Evolutionary conservation across 495 filamentous ascomycete species (phyloP), one percentile per base, ranked within the genome.

Genomic region (Aspergillus asperescens): DNA sequence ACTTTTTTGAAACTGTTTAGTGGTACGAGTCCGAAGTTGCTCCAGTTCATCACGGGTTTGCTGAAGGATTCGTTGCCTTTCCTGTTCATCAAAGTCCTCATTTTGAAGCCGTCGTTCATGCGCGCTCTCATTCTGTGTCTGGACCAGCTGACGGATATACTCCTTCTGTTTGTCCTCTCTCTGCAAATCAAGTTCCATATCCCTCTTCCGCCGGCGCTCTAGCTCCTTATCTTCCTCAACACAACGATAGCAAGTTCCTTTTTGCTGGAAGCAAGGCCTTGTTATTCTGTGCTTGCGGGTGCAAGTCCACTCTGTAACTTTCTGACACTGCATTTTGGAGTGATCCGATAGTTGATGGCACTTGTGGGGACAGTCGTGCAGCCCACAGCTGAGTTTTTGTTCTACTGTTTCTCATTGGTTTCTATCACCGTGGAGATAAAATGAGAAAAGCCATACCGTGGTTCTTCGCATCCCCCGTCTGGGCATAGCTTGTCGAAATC

Each of bases 321-420:
- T 55, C 2, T 55, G 61, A 61, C 87, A 89, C 2, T 65, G 57
- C 57, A 84, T 76, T 50, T 83, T 79, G 2, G 82, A 85, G 55
- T 91, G 87, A 54, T 91, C 82, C 0, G 62, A 60, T 0, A 86
- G 56, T 23, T 81, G 74, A 62, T 91, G 87, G 52, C 87, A 90
- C 39, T 68, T 73, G 7, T 66, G 77, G 2, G 73, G 72, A 57
- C 86, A 91, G 0, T 66, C 59, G 55, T 91, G 87, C 2, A 74
- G 44, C 19, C 77, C 77, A 44, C 87, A 91, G 27, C 66, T 81
- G 1, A 90, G 65, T 9, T 71, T n/a, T 69, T 3, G 70, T 74
- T 7, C 75, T 72, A 68, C 84, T 82, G 31, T 2, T 10, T 18
- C 9, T 13, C 3, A 35, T 42, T 35, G 24, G 39, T 9, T 20